Evolutionary conservation across 345 rosid species (phyloP).

Genomic region (Murraya paniculata): DNA sequence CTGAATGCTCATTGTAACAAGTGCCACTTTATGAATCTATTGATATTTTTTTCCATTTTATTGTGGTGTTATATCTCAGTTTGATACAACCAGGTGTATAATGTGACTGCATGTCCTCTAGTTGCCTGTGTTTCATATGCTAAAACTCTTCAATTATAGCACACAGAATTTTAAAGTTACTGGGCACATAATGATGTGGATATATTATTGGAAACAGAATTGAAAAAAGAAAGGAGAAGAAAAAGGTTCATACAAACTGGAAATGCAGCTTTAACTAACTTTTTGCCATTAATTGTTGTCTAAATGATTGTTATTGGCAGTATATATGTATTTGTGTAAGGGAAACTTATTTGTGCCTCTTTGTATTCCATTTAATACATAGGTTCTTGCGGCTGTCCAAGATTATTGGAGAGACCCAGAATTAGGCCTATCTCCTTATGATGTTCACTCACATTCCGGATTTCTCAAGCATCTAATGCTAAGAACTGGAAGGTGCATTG

Average conservation of each 20-base stretch:
- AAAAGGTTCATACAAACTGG: not conserved
- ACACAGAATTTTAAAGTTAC: not conserved
- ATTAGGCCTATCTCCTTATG: slow-evolving; percentile 74
- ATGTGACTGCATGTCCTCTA: not conserved
- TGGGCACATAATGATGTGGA: not conserved
- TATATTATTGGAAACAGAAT: not conserved
- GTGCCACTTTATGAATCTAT: not conserved
- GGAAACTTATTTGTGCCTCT: slow-evolving; percentile 7
- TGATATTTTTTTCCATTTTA: not conserved
- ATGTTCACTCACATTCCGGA: slow-evolving; percentile 77
- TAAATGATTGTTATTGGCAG: slow-evolving; percentile 6
- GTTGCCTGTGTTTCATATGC: not conserved
- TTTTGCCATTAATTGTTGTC: not conserved
- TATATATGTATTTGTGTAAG: not conserved
- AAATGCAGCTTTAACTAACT: not conserved
- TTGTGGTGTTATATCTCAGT: not conserved
- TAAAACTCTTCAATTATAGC: not conserved
- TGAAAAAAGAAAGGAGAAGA: not conserved
- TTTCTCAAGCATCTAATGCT: slow-evolving; percentile 93
- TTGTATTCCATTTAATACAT: slow-evolving; percentile 11
- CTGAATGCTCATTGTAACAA: not conserved
- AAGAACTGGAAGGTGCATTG: slow-evolving; percentile 83
- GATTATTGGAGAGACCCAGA: slow-evolving; percentile 80
- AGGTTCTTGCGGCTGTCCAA: slow-evolving; percentile 87
- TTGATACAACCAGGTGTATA: not conserved